Percentiles rank a stretch among this genome's conserved stretches.
Evolutionary conservation across 2,329 filamentous ascomycete species (phyloP).

Genomic region (Phaeosphaeriaceae sp.): DNA sequence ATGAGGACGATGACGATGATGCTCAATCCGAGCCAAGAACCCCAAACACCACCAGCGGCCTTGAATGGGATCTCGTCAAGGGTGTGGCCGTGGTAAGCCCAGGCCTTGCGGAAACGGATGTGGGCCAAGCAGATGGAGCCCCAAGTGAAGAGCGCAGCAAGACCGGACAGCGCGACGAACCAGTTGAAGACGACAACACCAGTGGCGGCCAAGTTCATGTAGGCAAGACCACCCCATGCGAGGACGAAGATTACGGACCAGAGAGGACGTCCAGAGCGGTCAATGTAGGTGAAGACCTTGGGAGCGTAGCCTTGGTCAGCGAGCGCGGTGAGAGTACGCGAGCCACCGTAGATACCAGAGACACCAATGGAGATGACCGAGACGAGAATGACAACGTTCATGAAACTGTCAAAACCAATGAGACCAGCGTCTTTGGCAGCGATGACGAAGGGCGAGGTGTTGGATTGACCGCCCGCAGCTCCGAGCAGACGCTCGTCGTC

Average conservation of each 20-base stretch:
- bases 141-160: constrained; percentile 82
- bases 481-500: constrained; percentile 46
- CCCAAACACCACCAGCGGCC: constrained; percentile 50
- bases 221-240: constrained; percentile 75
- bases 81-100: constrained; percentile 48
- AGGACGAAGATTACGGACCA: constrained; percentile 75
- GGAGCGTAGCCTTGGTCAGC: constrained; percentile 72
- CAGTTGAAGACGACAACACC: constrained; percentile 73
- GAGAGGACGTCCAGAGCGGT: constrained; percentile 81
- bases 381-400: constrained; percentile 72
- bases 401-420: constrained; percentile 66
- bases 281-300: constrained; percentile 78
- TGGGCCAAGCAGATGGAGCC: constrained; percentile 87
- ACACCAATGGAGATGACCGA: constrained; percentile 68
- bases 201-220: constrained; percentile 61
- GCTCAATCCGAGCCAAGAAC: constrained; percentile 50
- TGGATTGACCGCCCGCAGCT: constrained; percentile 40
- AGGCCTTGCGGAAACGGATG: constrained; percentile 80
- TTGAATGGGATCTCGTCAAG: constrained; percentile 57
- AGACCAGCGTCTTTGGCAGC: constrained; percentile 69
- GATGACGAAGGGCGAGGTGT: constrained; percentile 72
- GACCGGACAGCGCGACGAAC: constrained; percentile 77
- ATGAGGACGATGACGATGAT: constrained; percentile 50
- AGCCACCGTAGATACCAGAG: constrained; percentile 65
- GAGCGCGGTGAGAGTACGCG: constrained; percentile 65